Evolutionary conservation across 768 basidiomycete species (phyloP).

Genomic region (Boletus pseudopeckii): DNA sequence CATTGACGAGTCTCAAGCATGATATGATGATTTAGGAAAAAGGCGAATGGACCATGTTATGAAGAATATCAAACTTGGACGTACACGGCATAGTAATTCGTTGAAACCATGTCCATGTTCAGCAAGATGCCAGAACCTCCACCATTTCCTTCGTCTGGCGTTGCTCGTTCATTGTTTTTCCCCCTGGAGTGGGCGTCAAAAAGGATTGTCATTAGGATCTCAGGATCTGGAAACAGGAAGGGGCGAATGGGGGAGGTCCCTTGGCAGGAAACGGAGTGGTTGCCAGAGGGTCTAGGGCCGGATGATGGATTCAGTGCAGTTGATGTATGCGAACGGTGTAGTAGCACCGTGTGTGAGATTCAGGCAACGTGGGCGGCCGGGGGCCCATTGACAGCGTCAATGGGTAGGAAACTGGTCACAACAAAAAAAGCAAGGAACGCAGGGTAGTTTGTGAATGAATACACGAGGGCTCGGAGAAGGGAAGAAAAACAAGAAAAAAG

Average conservation of each 20-base stretch:
- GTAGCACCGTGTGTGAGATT: slow-evolving; percentile 21
- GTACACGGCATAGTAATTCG: slow-evolving; percentile 56
- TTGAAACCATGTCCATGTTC: slow-evolving; percentile 51
- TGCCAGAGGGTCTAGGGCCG: background rate
- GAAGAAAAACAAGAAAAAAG: background rate
- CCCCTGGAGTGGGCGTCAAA: slow-evolving; percentile 4
- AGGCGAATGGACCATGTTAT: background rate
- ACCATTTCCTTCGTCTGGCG: slow-evolving; percentile 41
- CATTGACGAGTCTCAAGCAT: background rate
- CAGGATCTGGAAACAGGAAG: background rate
- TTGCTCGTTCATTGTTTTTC: slow-evolving; percentile 10
- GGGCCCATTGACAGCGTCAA: slow-evolving; percentile 10
- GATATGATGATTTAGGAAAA: background rate
- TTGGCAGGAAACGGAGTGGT: background rate
- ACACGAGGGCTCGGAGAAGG: background rate
- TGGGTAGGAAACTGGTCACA: background rate
- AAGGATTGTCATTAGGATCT: slow-evolving; percentile 11
- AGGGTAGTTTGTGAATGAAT: background rate
- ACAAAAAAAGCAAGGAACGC: background rate
- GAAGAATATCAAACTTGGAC: slow-evolving; percentile 1
- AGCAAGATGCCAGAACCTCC: slow-evolving; percentile 56
- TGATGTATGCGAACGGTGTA: slow-evolving; percentile 4
- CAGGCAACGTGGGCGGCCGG: slow-evolving; percentile 7
- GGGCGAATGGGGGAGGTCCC: background rate
- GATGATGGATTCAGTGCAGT: background rate